Evolutionary conservation across 305 asterid species (phyloP).

Genomic region (Striga hermonthica): DNA sequence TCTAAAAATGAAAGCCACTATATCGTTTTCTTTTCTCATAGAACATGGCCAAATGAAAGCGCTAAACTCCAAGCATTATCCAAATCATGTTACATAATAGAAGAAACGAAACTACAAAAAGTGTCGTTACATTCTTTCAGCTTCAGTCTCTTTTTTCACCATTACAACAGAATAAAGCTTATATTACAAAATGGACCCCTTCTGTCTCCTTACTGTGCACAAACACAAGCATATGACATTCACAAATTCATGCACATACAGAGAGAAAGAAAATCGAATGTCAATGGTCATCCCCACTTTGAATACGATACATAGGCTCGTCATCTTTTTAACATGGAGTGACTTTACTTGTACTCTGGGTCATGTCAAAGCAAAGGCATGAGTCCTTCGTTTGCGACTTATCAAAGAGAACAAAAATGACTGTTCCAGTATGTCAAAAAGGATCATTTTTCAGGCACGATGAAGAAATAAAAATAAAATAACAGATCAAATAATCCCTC

Average conservation of each 20-base stretch:
- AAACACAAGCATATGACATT: slow-evolving; percentile 17
- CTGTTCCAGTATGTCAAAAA: not conserved
- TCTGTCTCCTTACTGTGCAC: slow-evolving; percentile 22
- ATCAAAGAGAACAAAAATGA: not conserved
- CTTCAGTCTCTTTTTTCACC: slow-evolving; percentile 6
- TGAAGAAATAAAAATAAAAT: not conserved
- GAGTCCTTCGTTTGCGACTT: not conserved
- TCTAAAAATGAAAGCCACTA: not conserved
- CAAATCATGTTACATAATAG: not conserved
- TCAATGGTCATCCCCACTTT: slow-evolving; percentile 13
- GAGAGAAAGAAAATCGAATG: not conserved
- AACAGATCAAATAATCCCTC: slow-evolving; percentile 1
- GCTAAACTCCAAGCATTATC: not conserved
- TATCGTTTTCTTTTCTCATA: not conserved
- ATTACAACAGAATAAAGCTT: slow-evolving; percentile 27
- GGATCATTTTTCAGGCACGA: not conserved
- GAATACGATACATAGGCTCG: slow-evolving; percentile 21
- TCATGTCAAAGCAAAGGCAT: slow-evolving; percentile 16
- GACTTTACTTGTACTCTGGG: slow-evolving; percentile 4
- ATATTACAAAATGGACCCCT: slow-evolving; percentile 26
- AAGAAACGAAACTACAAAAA: not conserved
- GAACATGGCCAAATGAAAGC: not conserved
- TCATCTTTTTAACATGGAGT: slow-evolving; percentile 23
- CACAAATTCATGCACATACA: slow-evolving; percentile 1
- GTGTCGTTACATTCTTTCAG: not conserved